Percentiles rank a stretch among this genome's conserved stretches.
These are phyloP conservation scores for Pelomyxa schiedti DNA, from an alignment of 78 protist species.

Conservation along the genomic window DNA sequence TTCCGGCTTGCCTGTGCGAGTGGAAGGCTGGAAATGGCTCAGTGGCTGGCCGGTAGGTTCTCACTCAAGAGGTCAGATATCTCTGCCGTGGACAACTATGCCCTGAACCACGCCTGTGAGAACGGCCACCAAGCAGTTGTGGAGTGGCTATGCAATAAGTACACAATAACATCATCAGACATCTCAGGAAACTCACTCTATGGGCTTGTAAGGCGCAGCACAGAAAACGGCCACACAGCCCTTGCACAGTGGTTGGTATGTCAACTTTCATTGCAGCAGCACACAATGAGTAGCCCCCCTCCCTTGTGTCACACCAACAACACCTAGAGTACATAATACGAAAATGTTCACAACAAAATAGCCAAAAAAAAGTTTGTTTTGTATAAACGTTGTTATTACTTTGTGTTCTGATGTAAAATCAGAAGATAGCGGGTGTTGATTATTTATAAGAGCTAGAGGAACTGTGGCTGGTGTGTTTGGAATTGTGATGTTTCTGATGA, in stretches of 20 bases:
- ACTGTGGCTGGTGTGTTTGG: no score
- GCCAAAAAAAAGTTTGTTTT: no score
- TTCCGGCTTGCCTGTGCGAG: background rate
- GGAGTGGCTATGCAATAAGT: background rate
- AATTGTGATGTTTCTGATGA: no score
- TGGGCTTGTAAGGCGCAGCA: background rate
- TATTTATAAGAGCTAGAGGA: no score
- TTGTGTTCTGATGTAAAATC: no score
- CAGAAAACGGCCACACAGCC: background rate
- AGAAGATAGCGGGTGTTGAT: no score
- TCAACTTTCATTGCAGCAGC: background rate
- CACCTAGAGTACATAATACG: no score
- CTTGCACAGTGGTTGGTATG: background rate
- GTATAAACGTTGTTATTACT: no score
- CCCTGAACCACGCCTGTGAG: background rate
- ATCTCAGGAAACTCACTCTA: background rate
- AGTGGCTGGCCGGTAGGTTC: background rate
- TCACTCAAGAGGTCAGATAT: background rate
- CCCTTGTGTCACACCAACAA: no score
- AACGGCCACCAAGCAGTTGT: background rate
- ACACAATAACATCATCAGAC: background rate
- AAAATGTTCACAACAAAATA: no score
- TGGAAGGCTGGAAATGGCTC: background rate
- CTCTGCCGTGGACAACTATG: background rate
- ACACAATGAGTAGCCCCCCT: no score